Base-by-base conservation (phyloP, 2,329 filamentous ascomycete species). In the Ophiostoma ips region DNA sequence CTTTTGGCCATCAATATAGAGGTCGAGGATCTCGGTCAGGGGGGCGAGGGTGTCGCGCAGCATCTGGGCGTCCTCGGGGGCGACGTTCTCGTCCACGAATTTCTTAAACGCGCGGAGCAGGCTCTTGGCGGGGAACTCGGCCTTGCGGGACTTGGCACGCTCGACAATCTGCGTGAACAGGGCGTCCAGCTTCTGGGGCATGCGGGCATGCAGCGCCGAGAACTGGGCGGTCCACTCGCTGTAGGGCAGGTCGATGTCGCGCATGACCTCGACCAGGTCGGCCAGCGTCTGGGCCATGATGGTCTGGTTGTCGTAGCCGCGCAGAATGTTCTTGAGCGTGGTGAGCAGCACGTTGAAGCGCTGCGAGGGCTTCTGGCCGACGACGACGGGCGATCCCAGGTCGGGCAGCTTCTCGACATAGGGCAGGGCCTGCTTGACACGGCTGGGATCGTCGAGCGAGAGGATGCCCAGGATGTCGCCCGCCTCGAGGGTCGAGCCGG, bases 381-480 rank as follows among this genome's bases (percentile, higher is more conserved):
- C 77, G 37, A 96, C 77, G 57, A 92, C 84, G 33, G 92, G 89
- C 50, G 84, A 78, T 36, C 90, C 92, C 56, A 94, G 79, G 49
- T 86, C 79, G 50, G 92, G 90, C 28, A 98, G 80, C 64, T 94
- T 87, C 48, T 87, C 90, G 43, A 92, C 74, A 75, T 95, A 98
- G 41, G 88, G 85, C 68, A 94, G 84, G 0, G 92, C 92, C 62
- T 94, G 89, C 77, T 98, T 95, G 63, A 98, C 89, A 60, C 89
- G 87, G 58, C 84, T 87, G 4, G 92, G 92, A 65, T 98, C 92
- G 62, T 98, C 92, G 34, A 98, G 76, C 55, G 90, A 84, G 24
- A 98, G 77, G 56, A 98, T 95, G 71, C 89, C 92, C n/a, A 98
- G 79, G 53, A 98, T 96, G 64, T 98, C 92, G 67, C 92, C 92